phyloP scores from a whole-genome alignment of 305 asterid genomes.

The Andrographis paniculata region DNA sequence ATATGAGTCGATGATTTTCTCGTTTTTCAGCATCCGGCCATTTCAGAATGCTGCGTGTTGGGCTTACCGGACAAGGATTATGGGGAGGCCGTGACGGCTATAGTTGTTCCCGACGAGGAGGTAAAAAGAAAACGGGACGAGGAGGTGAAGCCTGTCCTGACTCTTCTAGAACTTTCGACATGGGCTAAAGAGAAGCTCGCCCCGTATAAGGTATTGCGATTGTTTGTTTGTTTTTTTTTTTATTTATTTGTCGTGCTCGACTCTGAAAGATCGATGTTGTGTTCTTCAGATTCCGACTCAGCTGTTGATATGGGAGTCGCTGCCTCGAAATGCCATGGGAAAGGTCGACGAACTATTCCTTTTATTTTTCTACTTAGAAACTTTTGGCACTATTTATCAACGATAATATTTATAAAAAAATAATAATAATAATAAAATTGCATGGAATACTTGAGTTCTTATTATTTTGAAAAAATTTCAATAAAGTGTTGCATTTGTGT shows the following conservation, averaged over 20 bases:
- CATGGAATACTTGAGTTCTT: no score
- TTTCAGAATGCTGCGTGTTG: conserved; percentile 88
- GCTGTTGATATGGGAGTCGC: conserved; percentile 63
- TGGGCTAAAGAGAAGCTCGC: conserved; percentile 98
- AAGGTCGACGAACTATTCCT: conserved; percentile 44
- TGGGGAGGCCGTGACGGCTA: conserved; percentile 80
- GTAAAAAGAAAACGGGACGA: conserved; percentile 43
- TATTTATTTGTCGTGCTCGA: not conserved
- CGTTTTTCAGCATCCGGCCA: conserved; percentile 66
- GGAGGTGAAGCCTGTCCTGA: conserved; percentile 68
- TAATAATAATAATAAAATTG: no score
- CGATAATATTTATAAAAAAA: no score
- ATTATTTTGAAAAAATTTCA: no score
- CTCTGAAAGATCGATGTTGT: not conserved
- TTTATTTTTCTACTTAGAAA: not conserved
- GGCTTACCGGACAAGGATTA: conserved; percentile 89
- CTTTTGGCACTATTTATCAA: no score
- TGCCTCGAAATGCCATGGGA: conserved; percentile 99
- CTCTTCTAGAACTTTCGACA: conserved; percentile 55
- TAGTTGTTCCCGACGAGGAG: conserved; percentile 64
- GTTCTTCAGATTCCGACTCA: conserved; percentile 67
- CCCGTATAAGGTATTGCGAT: conserved; percentile 71
- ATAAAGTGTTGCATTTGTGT: conserved; percentile 2
- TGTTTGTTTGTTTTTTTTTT: not conserved
- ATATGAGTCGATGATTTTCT: no score